Evolutionary conservation across 441 rosid genomes (phyloP).

Genomic region (Macaranga tanarius): DNA sequence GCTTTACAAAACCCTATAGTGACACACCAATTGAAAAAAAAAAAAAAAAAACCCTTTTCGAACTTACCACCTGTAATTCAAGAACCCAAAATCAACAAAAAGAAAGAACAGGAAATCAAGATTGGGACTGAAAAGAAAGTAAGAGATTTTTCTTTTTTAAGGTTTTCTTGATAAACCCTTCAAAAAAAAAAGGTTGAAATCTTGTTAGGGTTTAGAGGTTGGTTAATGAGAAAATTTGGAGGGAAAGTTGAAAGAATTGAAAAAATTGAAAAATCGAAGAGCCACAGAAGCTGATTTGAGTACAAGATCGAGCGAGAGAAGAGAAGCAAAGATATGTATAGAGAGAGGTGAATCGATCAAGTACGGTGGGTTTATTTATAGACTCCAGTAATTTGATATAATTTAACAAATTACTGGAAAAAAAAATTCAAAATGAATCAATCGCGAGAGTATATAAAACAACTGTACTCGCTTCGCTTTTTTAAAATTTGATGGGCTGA

Average conservation of each 20-base stretch:
- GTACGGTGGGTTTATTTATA: constrained; percentile 5
- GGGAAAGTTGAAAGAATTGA: constrained; percentile 25
- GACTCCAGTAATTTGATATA: neutral
- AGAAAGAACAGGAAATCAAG: neutral
- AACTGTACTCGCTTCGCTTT: neutral
- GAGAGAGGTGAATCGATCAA: neutral
- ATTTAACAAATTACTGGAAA: neutral
- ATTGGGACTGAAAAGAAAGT: neutral
- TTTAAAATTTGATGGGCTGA: too few relatives aligned
- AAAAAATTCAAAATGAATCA: neutral
- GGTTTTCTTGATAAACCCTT: neutral
- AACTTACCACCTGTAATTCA: neutral
- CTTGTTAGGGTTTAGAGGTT: constrained; percentile 8
- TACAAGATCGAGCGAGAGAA: neutral
- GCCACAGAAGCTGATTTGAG: neutral
- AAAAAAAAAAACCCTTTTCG: neutral
- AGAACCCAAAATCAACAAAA: neutral
- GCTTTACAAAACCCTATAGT: neutral
- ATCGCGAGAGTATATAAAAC: neutral
- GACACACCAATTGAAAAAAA: neutral
- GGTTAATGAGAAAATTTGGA: constrained; percentile 15
- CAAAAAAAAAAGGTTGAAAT: neutral
- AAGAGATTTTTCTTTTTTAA: neutral
- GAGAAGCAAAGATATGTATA: neutral
- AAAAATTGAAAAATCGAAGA: constrained; percentile 6